Percentiles rank a stretch among this genome's conserved stretches.
Evolutionary conservation across 495 filamentous ascomycete species (phyloP).

Genomic region (Podospora fimiseda): DNA sequence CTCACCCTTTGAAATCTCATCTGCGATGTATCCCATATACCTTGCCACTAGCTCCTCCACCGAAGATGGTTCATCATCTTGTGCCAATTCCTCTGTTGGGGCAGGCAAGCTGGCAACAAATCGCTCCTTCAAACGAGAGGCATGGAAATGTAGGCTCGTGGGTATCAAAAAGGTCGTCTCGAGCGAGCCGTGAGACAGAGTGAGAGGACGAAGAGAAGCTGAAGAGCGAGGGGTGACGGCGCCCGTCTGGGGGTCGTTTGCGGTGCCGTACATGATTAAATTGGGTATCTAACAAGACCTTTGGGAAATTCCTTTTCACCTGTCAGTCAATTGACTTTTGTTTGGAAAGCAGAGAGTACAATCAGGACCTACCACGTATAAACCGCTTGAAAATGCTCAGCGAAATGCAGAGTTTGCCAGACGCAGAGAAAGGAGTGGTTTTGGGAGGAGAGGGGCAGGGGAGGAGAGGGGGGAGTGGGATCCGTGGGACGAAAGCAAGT

Average conservation of each 20-base stretch:
- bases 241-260: constrained; percentile 81
- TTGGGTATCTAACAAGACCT: constrained; percentile 20
- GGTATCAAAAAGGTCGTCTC: constrained; percentile 93
- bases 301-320: constrained; percentile 2
- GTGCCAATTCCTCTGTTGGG: constrained; percentile 92
- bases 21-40: constrained; percentile 81
- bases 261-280: constrained; percentile 73
- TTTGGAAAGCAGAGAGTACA: no score
- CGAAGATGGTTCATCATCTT: constrained; percentile 96
- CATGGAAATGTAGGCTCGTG: constrained; percentile 90
- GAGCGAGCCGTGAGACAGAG: constrained; percentile 85
- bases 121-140: constrained; percentile 80
- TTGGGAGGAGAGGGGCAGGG: background rate
- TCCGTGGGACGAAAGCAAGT: background rate
- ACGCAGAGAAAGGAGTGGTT: background rate
- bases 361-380: background rate
- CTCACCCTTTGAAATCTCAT: constrained; percentile 83
- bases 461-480: background rate
- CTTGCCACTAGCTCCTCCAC: constrained; percentile 82
- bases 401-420: background rate
- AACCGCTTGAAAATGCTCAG: background rate
- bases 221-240: constrained; percentile 88
- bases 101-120: constrained; percentile 78
- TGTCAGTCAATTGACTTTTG: background rate
- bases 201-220: constrained; percentile 81